phyloP scores from a whole-genome alignment of 75 land plant genomes.

The Isoetes taiwanensis region DNA sequence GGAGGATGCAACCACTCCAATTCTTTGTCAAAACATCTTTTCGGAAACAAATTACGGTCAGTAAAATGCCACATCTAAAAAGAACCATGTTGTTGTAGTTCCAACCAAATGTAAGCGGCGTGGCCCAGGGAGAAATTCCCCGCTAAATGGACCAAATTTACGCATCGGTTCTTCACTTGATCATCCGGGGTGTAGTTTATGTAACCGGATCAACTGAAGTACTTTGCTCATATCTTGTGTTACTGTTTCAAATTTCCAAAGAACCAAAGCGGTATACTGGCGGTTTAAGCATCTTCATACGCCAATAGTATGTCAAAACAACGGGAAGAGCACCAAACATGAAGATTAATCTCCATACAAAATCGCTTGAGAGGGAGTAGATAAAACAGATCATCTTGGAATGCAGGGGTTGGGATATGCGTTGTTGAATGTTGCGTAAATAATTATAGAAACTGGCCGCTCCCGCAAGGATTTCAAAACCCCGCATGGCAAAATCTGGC shows the following conservation, averaged over 20 bases:
- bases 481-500: constrained; percentile 37
- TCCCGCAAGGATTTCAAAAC: constrained; percentile 35
- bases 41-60: not conserved
- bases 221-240: no score
- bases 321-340: constrained; percentile 32
- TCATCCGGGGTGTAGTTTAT: no score
- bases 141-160: no score
- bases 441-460: constrained; percentile 28
- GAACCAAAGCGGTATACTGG: no score
- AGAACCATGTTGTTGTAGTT: constrained; percentile 3
- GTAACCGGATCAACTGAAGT: no score
- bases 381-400: constrained; percentile 5
- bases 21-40: not conserved
- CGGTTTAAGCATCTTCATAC: no score
- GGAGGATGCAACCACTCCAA: not conserved
- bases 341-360: constrained; percentile 27
- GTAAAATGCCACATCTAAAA: not conserved
- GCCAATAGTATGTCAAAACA: no score
- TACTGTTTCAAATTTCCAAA: no score
- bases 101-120: not conserved
- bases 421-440: constrained; percentile 21
- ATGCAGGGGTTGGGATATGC: constrained; percentile 13
- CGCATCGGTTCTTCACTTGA: no score
- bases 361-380: constrained; percentile 26
- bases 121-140: no score